Conservation (phyloP, 2,329 filamentous ascomycete species). For the Coniochaeta sp. region DNA sequence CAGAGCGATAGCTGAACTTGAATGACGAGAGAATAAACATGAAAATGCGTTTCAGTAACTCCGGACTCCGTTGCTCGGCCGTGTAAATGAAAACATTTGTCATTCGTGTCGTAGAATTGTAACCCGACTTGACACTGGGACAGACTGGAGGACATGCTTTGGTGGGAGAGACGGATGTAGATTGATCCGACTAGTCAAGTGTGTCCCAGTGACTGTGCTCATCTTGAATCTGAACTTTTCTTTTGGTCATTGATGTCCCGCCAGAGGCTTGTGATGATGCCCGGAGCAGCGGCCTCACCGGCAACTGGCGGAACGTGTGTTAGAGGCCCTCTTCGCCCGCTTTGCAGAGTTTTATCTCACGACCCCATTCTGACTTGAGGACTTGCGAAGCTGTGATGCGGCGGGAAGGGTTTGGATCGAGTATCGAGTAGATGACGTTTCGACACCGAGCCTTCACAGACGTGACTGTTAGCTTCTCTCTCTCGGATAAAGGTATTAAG, state of each 20-base stretch:
- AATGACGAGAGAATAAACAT: background rate
- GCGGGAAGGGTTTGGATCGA: conserved; percentile 87
- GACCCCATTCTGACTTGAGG: conserved; percentile 96
- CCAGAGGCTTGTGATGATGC: background rate
- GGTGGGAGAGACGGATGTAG: background rate
- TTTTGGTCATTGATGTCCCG: background rate
- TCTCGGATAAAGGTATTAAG: background rate
- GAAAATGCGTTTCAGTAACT: background rate
- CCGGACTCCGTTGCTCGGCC: background rate
- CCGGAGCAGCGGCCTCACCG: background rate
- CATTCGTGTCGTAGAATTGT: background rate
- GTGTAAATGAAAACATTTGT: background rate
- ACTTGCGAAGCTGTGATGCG: conserved; percentile 95
- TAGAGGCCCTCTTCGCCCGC: conserved; percentile 92
- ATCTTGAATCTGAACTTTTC: background rate
- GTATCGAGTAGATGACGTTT: conserved; percentile 97
- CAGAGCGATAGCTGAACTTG: background rate
- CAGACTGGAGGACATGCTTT: background rate
- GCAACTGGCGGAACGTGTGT: conserved; percentile 20
- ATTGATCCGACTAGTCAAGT: background rate
- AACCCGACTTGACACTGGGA: background rate
- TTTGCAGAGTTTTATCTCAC: conserved; percentile 94
- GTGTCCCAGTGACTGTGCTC: background rate
- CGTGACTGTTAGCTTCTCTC: conserved; percentile 12
- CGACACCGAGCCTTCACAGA: conserved; percentile 75